phyloP scores from a whole-genome alignment of 2,329 filamentous ascomycete species.

The Alternaria rosae region DNA sequence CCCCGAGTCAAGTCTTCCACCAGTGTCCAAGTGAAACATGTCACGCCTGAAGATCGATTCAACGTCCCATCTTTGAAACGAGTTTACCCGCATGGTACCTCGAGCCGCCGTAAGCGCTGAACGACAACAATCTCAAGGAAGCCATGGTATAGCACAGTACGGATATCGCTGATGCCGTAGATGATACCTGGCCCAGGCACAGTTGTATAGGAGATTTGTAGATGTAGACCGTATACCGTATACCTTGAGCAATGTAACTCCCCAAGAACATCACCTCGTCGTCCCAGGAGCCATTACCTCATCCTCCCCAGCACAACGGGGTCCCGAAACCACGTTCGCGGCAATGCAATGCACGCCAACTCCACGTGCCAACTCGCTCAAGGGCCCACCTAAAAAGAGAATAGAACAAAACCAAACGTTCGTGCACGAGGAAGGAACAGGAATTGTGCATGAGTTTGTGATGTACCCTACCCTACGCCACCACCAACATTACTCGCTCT shows the following conservation, averaged over 20 bases:
- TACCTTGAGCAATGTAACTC: background rate
- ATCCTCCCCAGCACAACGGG: background rate
- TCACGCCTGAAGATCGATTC: slow-evolving; percentile 2
- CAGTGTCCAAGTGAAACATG: background rate
- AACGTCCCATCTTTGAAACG: background rate
- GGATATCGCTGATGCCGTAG: background rate
- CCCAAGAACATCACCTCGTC: background rate
- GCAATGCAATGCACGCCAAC: background rate
- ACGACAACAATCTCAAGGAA: background rate
- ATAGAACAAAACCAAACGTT: background rate
- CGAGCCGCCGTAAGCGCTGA: slow-evolving; percentile 1
- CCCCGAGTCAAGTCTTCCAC: background rate
- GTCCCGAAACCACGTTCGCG: background rate
- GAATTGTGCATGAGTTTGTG: background rate
- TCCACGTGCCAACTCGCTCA: background rate
- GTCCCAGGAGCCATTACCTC: background rate
- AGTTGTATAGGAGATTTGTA: background rate
- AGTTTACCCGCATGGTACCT: background rate
- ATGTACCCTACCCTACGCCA: background rate
- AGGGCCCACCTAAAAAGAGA: background rate
- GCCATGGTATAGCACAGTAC: background rate
- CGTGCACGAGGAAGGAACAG: background rate
- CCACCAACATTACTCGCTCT: slow-evolving; percentile 2
- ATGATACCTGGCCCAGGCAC: background rate
- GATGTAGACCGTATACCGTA: background rate